phyloP scores from a whole-genome alignment of 2,329 filamentous ascomycete species.

The Ophiostoma novo-ulmi region DNA sequence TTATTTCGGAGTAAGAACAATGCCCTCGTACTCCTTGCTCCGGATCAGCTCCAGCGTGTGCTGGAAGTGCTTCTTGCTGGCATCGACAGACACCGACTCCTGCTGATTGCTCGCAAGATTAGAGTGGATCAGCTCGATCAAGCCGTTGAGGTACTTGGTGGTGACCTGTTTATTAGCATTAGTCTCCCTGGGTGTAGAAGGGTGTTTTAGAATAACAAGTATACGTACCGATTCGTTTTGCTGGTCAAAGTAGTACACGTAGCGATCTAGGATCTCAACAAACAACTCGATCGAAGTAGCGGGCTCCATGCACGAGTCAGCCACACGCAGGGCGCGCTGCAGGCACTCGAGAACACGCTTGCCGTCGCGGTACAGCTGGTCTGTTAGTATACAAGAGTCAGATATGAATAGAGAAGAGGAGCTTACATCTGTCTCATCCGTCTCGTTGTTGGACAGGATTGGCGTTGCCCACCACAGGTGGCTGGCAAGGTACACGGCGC shows the following conservation, averaged over 20 bases:
- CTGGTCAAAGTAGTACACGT: conserved; percentile 99
- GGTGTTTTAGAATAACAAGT: neutral
- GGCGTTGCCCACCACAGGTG: conserved; percentile 98
- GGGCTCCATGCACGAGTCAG: conserved; percentile 98
- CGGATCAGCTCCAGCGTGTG: conserved; percentile 91
- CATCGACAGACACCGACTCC: conserved; percentile 77
- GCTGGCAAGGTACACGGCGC: conserved; percentile 91
- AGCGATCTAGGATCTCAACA: conserved; percentile 95
- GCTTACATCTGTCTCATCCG: conserved; percentile 68
- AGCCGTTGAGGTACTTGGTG: conserved; percentile 93
- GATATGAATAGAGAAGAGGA: conserved; percentile 30
- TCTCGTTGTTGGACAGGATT: conserved; percentile 67
- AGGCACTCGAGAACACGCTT: conserved; percentile 96
- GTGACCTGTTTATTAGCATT: conserved; percentile 49
- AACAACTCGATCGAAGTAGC: conserved; percentile 96
- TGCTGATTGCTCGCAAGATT: conserved; percentile 76
- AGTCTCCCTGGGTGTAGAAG: neutral
- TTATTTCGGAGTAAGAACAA: conserved; percentile 63
- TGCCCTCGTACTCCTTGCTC: conserved; percentile 85
- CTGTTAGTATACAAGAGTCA: neutral
- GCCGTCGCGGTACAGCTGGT: conserved; percentile 87
- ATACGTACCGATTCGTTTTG: conserved; percentile 78
- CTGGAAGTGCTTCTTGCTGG: conserved; percentile 87
- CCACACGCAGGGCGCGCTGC: conserved; percentile 89
- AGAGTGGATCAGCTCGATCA: conserved; percentile 97